Base-by-base conservation (phyloP, 2,329 filamentous ascomycete species). In the Biscogniauxia marginata region DNA sequence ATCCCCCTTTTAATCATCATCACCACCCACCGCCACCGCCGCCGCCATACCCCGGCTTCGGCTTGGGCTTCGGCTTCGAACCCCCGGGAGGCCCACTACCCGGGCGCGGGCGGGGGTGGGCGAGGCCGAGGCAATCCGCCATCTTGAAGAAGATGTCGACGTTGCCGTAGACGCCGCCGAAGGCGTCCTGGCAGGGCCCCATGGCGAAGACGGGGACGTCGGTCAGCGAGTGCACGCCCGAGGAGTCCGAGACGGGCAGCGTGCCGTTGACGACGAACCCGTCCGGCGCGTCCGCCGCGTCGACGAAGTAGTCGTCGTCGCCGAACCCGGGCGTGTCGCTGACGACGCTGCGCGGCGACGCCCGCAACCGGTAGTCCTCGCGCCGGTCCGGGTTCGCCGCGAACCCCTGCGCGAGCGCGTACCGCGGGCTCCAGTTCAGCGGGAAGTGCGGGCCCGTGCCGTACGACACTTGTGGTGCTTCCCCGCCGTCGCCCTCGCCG, bases 381-480 rank as follows among this genome's bases (percentile, higher is more conserved):
- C 89, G 81, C 65, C 81, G 84, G 71, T 96, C 91, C 0, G 91
- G 91, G 68, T 83, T 82, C 25, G 89, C 89, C 49, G 80, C 84
- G 30, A 91, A 73, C 51, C 91, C 91, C 44, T 85, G 82, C 54
- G 89, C 90, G 50, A 96, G 84, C 56, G 89, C 88, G 75, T 93
- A 95, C 25, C 91, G 84, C 13, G 91, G 91, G 70, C 91, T 88
- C 90, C 91, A 95, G 77, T 91, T 91, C 60, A 83, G 79, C 19
- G 91, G 91, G 79, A 95, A 96, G 76, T 89, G 84, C 64, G 84
- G 79, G 51, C 88, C 87, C 20, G 89, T 89, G 65, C 81, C 82
- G 78, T 93, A 93, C 55, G 83, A 83, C 62, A 89, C 80, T n/a
- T n/a, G n/a, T n/a, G n/a, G n/a, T n/a, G n/a, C n/a, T n/a, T n/a